Conservation (phyloP, 306 rosid genomes). For the Myrica gale region DNA sequence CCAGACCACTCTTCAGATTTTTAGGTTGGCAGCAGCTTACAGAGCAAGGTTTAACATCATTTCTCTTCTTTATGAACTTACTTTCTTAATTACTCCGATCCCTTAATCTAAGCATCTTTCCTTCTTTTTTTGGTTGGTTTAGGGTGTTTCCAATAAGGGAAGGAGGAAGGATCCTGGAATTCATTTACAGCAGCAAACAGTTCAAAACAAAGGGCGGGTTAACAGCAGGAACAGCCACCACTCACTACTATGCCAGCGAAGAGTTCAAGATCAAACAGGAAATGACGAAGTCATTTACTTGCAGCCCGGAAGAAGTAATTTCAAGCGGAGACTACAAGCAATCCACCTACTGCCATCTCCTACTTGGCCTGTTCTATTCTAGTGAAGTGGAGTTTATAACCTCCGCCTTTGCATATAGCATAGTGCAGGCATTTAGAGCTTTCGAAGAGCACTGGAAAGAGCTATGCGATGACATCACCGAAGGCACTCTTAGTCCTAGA, state of each 20-base stretch:
- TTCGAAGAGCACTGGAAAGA: slow-evolving; percentile 74
- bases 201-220: slow-evolving; percentile 74
- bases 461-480: slow-evolving; percentile 52
- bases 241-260: slow-evolving; percentile 81
- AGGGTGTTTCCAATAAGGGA: slow-evolving; percentile 72
- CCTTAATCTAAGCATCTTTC: too few species aligned
- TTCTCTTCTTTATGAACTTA: neutral
- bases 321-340: slow-evolving; percentile 73
- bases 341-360: slow-evolving; percentile 86
- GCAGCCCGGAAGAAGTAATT: slow-evolving; percentile 87
- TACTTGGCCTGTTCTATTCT: slow-evolving; percentile 71
- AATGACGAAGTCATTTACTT: slow-evolving; percentile 63
- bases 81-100: too few species aligned
- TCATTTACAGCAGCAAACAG: slow-evolving; percentile 81
- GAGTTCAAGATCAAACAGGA: slow-evolving; percentile 86
- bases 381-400: slow-evolving; percentile 72
- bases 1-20: slow-evolving; percentile 85
- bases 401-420: slow-evolving; percentile 76
- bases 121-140: neutral
- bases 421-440: slow-evolving; percentile 61
- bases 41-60: slow-evolving; percentile 65
- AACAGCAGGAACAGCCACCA: slow-evolving; percentile 81
- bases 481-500: slow-evolving; percentile 46
- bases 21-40: slow-evolving; percentile 77
- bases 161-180: slow-evolving; percentile 77